Evolutionary conservation across 345 rosid genomes (phyloP), one percentile per base, ranked within the genome.

Genomic region (Draba incana): DNA sequence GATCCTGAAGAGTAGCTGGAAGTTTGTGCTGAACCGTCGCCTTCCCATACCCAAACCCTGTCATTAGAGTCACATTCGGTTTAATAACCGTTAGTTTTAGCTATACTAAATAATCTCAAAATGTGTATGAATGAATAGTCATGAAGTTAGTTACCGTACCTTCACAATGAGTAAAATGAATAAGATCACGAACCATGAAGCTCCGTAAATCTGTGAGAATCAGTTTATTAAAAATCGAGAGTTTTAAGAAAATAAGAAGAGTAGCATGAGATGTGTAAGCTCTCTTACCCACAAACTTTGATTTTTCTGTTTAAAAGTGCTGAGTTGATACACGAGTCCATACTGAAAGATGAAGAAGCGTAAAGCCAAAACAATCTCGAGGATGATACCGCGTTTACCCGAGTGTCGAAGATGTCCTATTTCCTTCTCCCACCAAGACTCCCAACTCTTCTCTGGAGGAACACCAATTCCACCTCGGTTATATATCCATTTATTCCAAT

Each of bases 371-470:
- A 86, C 5, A 54, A 84, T 79, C 80, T 86, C 88, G 2, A 76
- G 77, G 50, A 79, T 50, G 69, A 79, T 62, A 23, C 91, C 88
- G 2, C 82, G 81, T 41, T 65, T 74, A 12, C 86, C 88, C 2
- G 91, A 81, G 72, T 74, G 74, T 23, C 72, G 78, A 45, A 86
- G 91, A 70, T 86, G 86, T 42, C 61, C 80, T 44, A 84, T 81
- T 72, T 86, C 88, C 49, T 83, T 72, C 57, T 84, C 92, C 92
- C 92, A 86, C 92, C 92, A 86, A 8, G 92, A 86, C 52, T 86
- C 92, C 89, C 89, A 86, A 53, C 89, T 86, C 62, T 83, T 86
- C 65, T 83, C 84, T 3, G 84, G 79, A 41, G 78, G 82, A 28
- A 86, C 86, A 72, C 89, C 89, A 0, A 84, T 80, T 35, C 85